Base-by-base conservation (phyloP, 345 rosid species). In the Melastoma malabathricum region DNA sequence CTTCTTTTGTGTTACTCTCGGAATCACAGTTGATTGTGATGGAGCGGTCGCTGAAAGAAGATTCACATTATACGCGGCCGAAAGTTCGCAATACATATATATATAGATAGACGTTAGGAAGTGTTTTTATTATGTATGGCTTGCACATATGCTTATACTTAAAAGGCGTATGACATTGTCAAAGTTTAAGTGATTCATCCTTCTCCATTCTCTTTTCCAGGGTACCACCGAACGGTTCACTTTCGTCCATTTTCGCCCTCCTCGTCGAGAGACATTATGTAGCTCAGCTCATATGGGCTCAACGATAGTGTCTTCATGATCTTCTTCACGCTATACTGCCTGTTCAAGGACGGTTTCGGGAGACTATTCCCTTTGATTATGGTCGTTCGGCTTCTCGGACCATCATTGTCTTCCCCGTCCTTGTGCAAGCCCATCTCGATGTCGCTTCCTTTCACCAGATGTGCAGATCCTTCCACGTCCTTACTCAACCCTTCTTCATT, bases 281-380 rank as follows among this genome's bases (percentile, higher is more conserved):
- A 65, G 27, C 46, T 64, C 54, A 64, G 39, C 15, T 72, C 73
- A 9, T 59, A 60, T 0, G 72, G 59, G 47, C 57, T 59, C 15
- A 60, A 5, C 39, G 76, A 73, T 12, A 59, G 29, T 1, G 74
- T 55, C 57, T 43, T 70, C 25, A 55, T 1, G 46, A 76, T 31
- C 61, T 65, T 67, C 15, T 48, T 50, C 43, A 67, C 31, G 56
- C 75, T 70, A 38, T 58, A 12, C 13, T 61, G 65, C 23, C 75
- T 15, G 20, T 14, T 53, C 15, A 60, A 9, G 0, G 69, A 43
- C n/a, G 64, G 67, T 47, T 52, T 64, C 6, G 73, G 73, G 6
- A 67, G 59, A 52, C 64, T 70, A 15, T 43, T 55, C 5, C 51
- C 72, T 43, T 54, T 60, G 4, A 19, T 16, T 0, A 63, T 62